These are phyloP conservation scores for Starmerella apis DNA, from an alignment of 805 yeast species.

Conservation along the genomic window DNA sequence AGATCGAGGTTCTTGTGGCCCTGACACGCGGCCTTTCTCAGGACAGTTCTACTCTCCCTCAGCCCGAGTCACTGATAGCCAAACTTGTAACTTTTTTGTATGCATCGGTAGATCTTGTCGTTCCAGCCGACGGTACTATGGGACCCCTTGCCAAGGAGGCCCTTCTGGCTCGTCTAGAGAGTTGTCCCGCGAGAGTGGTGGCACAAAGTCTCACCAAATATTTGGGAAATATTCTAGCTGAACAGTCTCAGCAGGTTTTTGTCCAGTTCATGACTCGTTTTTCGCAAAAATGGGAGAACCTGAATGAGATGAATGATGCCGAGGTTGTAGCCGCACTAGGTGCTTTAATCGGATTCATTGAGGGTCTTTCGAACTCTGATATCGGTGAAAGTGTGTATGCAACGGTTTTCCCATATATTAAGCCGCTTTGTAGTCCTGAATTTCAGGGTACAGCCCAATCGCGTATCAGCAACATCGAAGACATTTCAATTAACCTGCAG, in stretches of 20 bases:
- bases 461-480: background rate
- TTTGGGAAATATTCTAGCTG: background rate
- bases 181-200: conserved; percentile 21
- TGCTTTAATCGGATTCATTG: conserved; percentile 16
- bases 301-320: background rate
- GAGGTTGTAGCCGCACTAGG: conserved; percentile 3
- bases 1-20: conserved; percentile 48
- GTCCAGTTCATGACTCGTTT: conserved; percentile 5
- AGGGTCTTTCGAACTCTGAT: conserved; percentile 9
- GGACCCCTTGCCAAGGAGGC: conserved; percentile 3
- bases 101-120: background rate
- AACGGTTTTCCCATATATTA: background rate
- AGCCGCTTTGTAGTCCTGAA: conserved; percentile 1
- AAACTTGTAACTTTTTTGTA: background rate
- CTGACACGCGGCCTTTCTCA: conserved; percentile 35
- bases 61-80: background rate
- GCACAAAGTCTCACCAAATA: conserved; percentile 7
- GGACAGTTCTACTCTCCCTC: background rate
- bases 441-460: conserved; percentile 4
- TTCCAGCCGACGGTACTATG: background rate
- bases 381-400: background rate
- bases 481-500: background rate
- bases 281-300: conserved; percentile 5
- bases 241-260: background rate
- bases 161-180: conserved; percentile 36